phyloP scores from a whole-genome alignment of 306 rosid species.

The Macrotyloma uniflorum region DNA sequence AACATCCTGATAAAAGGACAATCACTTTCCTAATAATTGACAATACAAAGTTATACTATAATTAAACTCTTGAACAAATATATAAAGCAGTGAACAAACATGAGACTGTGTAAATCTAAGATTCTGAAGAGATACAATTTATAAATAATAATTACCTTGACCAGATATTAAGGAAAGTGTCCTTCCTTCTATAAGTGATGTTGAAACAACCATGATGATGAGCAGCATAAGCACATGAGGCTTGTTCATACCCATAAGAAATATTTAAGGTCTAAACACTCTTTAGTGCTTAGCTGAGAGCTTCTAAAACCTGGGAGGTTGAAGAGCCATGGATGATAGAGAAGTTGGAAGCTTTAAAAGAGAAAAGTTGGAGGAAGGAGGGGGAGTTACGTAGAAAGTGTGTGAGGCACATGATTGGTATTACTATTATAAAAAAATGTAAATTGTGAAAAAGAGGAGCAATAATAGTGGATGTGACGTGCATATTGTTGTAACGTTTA shows the following conservation, averaged over 20 bases:
- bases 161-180: constrained; percentile 42
- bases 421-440: constrained; percentile 20
- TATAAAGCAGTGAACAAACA: background rate
- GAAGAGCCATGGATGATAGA: constrained; percentile 26
- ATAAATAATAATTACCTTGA: constrained; percentile 35
- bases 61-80: background rate
- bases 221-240: constrained; percentile 26
- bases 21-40: background rate
- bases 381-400: constrained; percentile 39
- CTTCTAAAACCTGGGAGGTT: constrained; percentile 39
- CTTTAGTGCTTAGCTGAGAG: constrained; percentile 22
- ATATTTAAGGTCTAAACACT: background rate
- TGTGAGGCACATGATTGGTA: constrained; percentile 42
- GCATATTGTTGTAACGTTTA: background rate
- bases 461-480: constrained; percentile 33
- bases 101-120: background rate
- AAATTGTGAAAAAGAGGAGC: background rate
- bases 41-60: too few species aligned
- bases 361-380: background rate
- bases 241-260: constrained; percentile 34
- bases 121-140: background rate
- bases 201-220: constrained; percentile 37
- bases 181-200: constrained; percentile 42
- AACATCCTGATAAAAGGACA: background rate
- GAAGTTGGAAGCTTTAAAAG: constrained; percentile 15